Base-by-base conservation (phyloP, 345 rosid species). In the Anacardium occidentale region DNA sequence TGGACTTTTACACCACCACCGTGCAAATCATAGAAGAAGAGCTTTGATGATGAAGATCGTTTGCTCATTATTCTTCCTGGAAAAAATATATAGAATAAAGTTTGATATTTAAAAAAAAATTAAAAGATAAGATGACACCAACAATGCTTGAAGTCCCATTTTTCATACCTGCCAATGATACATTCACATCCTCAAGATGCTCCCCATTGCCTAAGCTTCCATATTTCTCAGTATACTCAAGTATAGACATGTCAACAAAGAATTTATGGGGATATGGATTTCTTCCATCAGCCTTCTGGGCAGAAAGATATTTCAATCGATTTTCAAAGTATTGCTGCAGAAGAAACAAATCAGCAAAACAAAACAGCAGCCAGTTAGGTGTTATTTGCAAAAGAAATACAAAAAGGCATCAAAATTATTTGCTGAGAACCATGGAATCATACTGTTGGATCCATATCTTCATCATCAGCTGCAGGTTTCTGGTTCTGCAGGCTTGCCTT, bases 391-490 rank as follows among this genome's bases (percentile, higher is more conserved):
- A 70, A 20, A 62, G 10, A 9, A 17, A 32, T 6, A 17, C 26
- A 15, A 2, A 10, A 65, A 44, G 13, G 26, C 25, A 56, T 45
- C n/a, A 26, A 45, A 42, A 26, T 44, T 58, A 25, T 10, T 24
- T 24, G 12, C 6, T 21, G 25, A 57, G 42, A 25, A 47, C 24
- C 34, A 25, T 58, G 25, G 20, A 60, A 15, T 26, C 1, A 37
- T 84, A 96, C 99, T 62, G 96, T 93, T 7, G 99, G 93, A 76
- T 96, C 99, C 96, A 93, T 92, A 57, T 96, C 97, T 9, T 96
- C 99, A 63, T 95, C 98, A 78, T 95, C 98, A 66, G 83, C 95
- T 56, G 85, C 87, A 53, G 76, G 62, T 78, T 82, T 87, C 81
- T 76, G 79, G 74, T 53, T 74, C 62, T 77, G 85, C 14, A 79